phyloP scores from a whole-genome alignment of 305 asterid genomes.

The Fraxinus floribunda region DNA sequence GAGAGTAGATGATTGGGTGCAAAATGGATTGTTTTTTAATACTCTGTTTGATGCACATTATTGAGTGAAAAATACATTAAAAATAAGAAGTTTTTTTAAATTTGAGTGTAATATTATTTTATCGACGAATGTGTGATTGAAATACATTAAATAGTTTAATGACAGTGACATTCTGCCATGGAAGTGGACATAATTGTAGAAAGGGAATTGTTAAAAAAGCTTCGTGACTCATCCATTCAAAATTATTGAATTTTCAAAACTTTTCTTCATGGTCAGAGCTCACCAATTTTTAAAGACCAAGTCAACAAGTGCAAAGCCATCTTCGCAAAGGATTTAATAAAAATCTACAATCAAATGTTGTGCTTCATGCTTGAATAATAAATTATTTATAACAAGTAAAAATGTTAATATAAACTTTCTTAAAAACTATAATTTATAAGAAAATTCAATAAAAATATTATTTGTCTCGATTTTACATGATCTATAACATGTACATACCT shows the following conservation, averaged over 20 bases:
- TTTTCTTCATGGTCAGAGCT: neutral
- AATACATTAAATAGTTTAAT: no score
- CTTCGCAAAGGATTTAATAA: neutral
- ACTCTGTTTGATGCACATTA: no score
- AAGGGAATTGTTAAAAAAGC: neutral
- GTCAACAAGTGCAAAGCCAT: neutral
- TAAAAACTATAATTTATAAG: no score
- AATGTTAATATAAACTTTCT: neutral
- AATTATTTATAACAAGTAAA: neutral
- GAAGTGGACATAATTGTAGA: neutral
- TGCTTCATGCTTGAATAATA: neutral
- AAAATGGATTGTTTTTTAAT: neutral
- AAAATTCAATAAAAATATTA: neutral
- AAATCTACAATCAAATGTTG: neutral
- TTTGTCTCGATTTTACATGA: neutral
- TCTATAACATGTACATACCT: neutral
- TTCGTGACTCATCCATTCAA: neutral
- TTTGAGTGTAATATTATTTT: no score
- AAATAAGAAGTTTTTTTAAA: no score
- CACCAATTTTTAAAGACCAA: neutral
- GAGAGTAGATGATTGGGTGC: neutral
- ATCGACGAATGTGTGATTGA: no score
- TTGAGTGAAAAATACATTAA: no score
- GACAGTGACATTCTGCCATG: neutral
- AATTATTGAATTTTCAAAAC: neutral